A percentile compares a stretch with the other conserved stretches of the same genome.
These are phyloP conservation scores for Dalbergia oliveri DNA, from an alignment of 306 rosid genomes.

Conservation along the genomic window DNA sequence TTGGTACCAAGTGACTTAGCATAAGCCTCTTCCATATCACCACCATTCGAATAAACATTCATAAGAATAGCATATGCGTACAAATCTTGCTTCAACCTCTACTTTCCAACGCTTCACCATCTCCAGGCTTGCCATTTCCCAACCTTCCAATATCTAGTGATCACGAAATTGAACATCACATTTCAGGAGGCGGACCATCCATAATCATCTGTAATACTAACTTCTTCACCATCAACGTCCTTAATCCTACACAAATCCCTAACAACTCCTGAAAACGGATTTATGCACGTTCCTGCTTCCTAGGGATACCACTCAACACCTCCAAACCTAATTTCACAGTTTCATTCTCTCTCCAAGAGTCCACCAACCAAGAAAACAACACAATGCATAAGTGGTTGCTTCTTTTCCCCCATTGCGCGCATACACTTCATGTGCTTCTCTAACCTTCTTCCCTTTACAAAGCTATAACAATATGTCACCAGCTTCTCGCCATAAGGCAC, in stretches of 20 bases:
- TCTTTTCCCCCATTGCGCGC: slow-evolving; percentile 53
- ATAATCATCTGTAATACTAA: slow-evolving; percentile 68
- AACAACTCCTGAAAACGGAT: slow-evolving; percentile 69
- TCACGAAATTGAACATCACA: slow-evolving; percentile 74
- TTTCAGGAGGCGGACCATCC: slow-evolving; percentile 85
- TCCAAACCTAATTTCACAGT: slow-evolving; percentile 64
- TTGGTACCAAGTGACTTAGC: no score
- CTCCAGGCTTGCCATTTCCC: slow-evolving; percentile 74
- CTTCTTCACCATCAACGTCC: slow-evolving; percentile 64
- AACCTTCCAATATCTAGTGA: slow-evolving; percentile 62
- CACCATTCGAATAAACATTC: slow-evolving; percentile 75
- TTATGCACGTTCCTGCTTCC: slow-evolving; percentile 60
- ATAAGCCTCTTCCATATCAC: slow-evolving; percentile 89
- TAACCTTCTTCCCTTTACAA: slow-evolving; percentile 67
- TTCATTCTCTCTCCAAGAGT: slow-evolving; percentile 63
- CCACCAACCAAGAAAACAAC: slow-evolving; percentile 56
- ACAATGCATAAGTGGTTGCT: slow-evolving; percentile 44
- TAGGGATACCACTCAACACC: slow-evolving; percentile 60
- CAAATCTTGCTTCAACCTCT: slow-evolving; percentile 83
- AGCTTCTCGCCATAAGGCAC: slow-evolving; percentile 64
- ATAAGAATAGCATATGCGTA: slow-evolving; percentile 74
- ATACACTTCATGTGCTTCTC: slow-evolving; percentile 68
- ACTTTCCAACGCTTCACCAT: slow-evolving; percentile 67
- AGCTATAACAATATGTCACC: slow-evolving; percentile 72
- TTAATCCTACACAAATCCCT: slow-evolving; percentile 70